Evolutionary conservation across 163 green algal species (phyloP).

Genomic region (Prototheca wickerhamii): DNA sequence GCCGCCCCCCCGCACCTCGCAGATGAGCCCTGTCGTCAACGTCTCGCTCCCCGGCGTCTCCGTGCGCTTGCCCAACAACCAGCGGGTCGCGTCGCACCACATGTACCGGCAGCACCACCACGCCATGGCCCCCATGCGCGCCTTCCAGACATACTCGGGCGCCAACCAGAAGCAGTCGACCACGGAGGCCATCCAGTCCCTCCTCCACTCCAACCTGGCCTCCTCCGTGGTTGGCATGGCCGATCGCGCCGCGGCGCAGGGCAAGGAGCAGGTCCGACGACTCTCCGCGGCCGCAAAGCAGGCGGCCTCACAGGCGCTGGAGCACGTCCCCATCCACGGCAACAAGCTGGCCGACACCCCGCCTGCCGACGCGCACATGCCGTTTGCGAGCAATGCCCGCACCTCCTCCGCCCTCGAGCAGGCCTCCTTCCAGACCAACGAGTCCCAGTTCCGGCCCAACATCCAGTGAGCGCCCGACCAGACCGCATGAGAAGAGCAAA

Average conservation of each 20-base stretch:
- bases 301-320: not conserved
- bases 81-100: not conserved
- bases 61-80: not conserved
- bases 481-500: not conserved
- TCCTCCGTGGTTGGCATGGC: not conserved
- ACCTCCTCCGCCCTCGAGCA: constrained; percentile 20
- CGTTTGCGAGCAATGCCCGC: not conserved
- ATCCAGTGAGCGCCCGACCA: not conserved
- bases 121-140: not conserved
- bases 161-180: not conserved
- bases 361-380: not conserved
- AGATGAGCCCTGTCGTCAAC: constrained; percentile 3
- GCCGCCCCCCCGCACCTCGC: not conserved
- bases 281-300: not conserved
- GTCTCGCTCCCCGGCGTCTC: not conserved
- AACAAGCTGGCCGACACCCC: not conserved
- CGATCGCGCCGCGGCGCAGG: not conserved
- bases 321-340: not conserved
- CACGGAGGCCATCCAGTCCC: not conserved
- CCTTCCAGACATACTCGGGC: not conserved
- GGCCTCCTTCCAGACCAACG: constrained; percentile 22
- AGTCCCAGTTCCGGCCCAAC: not conserved
- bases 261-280: not conserved
- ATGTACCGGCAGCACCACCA: not conserved
- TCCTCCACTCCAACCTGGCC: not conserved